A percentile compares a stretch with the other conserved stretches of the same genome.
These are phyloP conservation scores for Ceriops decandra DNA, from an alignment of 345 rosid species.

Conservation along the genomic window DNA sequence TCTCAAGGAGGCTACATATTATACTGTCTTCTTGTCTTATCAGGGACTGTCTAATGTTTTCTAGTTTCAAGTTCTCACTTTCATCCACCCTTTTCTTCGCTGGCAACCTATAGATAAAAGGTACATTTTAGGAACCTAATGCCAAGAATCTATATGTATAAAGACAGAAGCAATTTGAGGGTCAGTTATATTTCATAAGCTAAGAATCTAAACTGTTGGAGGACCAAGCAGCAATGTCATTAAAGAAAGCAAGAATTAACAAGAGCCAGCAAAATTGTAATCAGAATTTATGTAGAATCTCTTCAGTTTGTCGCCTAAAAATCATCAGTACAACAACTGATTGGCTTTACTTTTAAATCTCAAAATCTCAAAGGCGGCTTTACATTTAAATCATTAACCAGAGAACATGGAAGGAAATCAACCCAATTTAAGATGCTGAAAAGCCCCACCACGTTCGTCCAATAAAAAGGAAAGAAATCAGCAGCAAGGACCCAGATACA, in stretches of 20 bases:
- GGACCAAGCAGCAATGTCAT: not conserved
- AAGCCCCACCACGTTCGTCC: too few species aligned
- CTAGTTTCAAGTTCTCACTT: constrained; percentile 71
- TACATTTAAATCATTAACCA: too few species aligned
- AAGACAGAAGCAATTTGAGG: constrained; percentile 3
- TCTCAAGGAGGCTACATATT: constrained; percentile 70
- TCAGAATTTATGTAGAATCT: too few species aligned
- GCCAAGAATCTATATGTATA: not conserved
- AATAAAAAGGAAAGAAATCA: too few species aligned
- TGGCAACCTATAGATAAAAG: constrained; percentile 35
- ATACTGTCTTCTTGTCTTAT: constrained; percentile 93
- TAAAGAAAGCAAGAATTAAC: not conserved
- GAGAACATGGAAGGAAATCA: too few species aligned
- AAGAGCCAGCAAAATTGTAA: too few species aligned
- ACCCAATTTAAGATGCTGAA: too few species aligned
- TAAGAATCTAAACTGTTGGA: not conserved
- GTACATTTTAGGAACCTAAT: not conserved
- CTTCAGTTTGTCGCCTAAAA: too few species aligned
- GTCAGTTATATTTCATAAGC: not conserved
- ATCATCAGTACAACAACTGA: too few species aligned
- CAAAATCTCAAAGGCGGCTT: not conserved
- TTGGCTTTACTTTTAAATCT: not conserved
- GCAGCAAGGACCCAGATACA: too few species aligned
- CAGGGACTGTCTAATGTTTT: constrained; percentile 67
- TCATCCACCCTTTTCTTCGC: constrained; percentile 62